Evolutionary conservation across 1,139 yeast genomes (phyloP), one percentile per base, ranked within the genome.

Genomic region (Yamadazyma friedrichii): DNA sequence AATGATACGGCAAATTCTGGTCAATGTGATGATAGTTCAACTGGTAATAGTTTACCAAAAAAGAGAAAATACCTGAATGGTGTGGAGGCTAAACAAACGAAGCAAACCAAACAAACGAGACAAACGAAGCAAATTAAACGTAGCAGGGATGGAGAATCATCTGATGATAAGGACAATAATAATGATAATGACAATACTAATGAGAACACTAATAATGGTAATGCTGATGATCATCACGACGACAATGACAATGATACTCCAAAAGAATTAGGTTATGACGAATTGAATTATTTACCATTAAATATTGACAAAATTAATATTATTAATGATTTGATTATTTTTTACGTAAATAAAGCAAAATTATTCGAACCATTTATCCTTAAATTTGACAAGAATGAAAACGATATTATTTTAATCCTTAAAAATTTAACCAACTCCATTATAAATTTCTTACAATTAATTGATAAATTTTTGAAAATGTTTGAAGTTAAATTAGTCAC

Each of bases 301-400:
- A 53, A 55, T 16, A 57, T 70, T 17, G 74, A 67, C 38, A 58
- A 62, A 32, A 49, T 54, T 17, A 74, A 69, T 43, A 57, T 76
- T 2, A 49, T 74, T 35, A 58, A 65, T 40, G 82, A 77, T 54
- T 59, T 76, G 45, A 69, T 74, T 33, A 55, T 70, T 13, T 57
- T 76, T 17, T 67, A 75, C 50, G 70, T 76, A 42, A 76, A 75
- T 47, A 59, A 76, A 40, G 78, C 80, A 25, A 77, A 76, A 46
- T 60, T 76, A 39, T 72, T 74, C 46, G 80, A 76, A 49, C 80
- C 79, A 16, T 76, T 76, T 48, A 62, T 76, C 51, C 59, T 65
- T 26, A 65, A 65, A 43, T 69, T 71, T 36, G 40, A 24, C 49
- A 62, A 63, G 20, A 57, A 56, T 24, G 59, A 65, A 5, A 57